phyloP scores from a whole-genome alignment of 2,329 filamentous ascomycete genomes.

The Aspergillus japonicus region DNA sequence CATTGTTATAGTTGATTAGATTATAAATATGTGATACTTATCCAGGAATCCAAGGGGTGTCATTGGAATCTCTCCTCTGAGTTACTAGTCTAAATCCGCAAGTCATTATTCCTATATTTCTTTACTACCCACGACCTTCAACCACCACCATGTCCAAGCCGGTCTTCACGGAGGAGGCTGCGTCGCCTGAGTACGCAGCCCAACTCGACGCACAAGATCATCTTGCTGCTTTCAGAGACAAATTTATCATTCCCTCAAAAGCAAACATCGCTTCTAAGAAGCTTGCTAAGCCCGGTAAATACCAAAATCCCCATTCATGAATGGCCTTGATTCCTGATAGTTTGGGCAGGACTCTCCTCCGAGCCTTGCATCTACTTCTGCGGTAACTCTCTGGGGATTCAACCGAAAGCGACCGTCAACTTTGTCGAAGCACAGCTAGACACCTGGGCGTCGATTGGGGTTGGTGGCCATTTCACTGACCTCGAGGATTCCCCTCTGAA shows the following conservation, averaged over 20 bases:
- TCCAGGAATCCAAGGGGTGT: neutral
- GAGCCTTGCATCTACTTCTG: constrained; percentile 69
- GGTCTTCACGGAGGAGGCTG: constrained; percentile 32
- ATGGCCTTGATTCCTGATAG: constrained; percentile 12
- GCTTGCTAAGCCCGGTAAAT: constrained; percentile 44
- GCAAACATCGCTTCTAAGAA: constrained; percentile 66
- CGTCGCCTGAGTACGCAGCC: constrained; percentile 39
- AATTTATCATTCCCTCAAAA: constrained; percentile 77
- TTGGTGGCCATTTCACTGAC: constrained; percentile 75
- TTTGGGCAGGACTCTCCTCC: constrained; percentile 31
- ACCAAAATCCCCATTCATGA: neutral
- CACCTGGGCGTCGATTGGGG: constrained; percentile 79
- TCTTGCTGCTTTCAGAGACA: constrained; percentile 60
- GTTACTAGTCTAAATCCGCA: neutral
- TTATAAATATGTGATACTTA: neutral
- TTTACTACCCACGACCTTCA: neutral
- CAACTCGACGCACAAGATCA: constrained; percentile 61
- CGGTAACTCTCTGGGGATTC: constrained; percentile 83
- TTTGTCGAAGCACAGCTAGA: constrained; percentile 71
- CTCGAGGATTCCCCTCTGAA: constrained; percentile 65
- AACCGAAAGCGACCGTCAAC: constrained; percentile 66
- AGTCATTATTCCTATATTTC: no score
- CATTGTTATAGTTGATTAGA: neutral
- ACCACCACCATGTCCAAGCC: constrained; percentile 14
- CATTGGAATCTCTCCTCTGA: neutral